Base-by-base conservation (phyloP, 345 rosid genomes). In the Anacardium occidentale region DNA sequence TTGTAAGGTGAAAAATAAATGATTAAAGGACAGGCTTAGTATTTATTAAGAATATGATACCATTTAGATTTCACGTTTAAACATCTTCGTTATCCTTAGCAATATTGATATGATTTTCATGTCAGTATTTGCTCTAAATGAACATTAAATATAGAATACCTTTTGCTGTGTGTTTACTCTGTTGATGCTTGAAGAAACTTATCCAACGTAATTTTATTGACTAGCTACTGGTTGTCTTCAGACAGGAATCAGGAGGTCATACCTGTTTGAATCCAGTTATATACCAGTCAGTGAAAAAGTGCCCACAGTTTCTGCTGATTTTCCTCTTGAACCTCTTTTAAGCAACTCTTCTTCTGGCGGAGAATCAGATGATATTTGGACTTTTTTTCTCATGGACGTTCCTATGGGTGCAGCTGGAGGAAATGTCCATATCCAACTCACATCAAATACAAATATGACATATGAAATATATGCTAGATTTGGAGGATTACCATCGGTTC, bases 331-430 rank as follows among this genome's bases (percentile, higher is more conserved):
- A 54, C 90, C 98, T 70, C 87, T 95, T 67, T 74, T 83, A 75
- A 91, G 89, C 85, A 95, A 89, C 81, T 69, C 61, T 73, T 83
- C 97, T 50, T 62, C 75, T 66, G 71, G 76, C 71, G 86, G 82
- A 44, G 89, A 79, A 60, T 40, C 62, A 22, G 79, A 82, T 59
- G 79, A 80, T 82, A 72, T 78, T 55, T 90, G 96, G 99, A 92
- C 96, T 56, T 92, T 90, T 76, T 90, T 92, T 82, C 70, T 86
- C 52, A 66, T 89, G 80, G 84, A 89, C 78, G 64, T 95, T 64
- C 99, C 98, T 75, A 84, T 26, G 10, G 98, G 98, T 68, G 97
- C 96, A 68, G 92, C 94, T 77, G 98, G 99, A 79, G 95, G 94
- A 77, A 92, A 89, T 71, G 83, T 95, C 62, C 99, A 92, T 57